Evolutionary conservation across 2,329 filamentous ascomycete species (phyloP).

Genomic region (Nemania diffusa): DNA sequence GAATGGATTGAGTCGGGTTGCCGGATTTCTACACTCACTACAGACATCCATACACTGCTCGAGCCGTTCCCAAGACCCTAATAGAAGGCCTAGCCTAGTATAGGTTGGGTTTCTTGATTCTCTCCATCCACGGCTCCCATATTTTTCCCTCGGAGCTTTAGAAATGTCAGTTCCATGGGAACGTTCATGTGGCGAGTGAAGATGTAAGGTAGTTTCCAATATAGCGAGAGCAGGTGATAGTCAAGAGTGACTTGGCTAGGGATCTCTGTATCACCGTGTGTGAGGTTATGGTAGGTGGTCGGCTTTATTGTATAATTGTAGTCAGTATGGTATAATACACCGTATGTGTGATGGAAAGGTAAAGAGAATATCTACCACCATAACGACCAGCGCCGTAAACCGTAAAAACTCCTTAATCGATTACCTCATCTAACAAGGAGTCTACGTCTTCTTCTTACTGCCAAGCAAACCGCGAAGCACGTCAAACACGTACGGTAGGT

Average conservation of each 20-base stretch:
- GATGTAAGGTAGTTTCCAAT: too few species aligned
- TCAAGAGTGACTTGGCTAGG: neutral
- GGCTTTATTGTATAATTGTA: neutral
- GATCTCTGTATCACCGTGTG: neutral
- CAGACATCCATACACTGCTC: neutral
- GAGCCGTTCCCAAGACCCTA: neutral
- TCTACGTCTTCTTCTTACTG: neutral
- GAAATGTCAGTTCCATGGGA: too few species aligned
- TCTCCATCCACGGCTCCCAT: neutral
- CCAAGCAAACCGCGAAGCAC: neutral
- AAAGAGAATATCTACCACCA: neutral
- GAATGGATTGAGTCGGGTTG: neutral
- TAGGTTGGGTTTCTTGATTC: neutral
- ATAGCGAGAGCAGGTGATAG: too few species aligned
- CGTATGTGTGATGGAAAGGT: neutral
- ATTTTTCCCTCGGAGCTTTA: too few species aligned
- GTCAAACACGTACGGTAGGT: neutral
- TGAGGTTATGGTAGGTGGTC: neutral
- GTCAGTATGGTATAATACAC: too few species aligned
- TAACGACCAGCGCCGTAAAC: neutral
- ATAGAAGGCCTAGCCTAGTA: neutral
- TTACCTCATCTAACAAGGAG: too few species aligned
- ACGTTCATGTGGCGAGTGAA: too few species aligned
- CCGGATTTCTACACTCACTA: neutral
- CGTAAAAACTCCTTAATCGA: too few species aligned